Evolutionary conservation across 2,329 filamentous ascomycete genomes (phyloP).

Genomic region (Neocucurbitaria cava): DNA sequence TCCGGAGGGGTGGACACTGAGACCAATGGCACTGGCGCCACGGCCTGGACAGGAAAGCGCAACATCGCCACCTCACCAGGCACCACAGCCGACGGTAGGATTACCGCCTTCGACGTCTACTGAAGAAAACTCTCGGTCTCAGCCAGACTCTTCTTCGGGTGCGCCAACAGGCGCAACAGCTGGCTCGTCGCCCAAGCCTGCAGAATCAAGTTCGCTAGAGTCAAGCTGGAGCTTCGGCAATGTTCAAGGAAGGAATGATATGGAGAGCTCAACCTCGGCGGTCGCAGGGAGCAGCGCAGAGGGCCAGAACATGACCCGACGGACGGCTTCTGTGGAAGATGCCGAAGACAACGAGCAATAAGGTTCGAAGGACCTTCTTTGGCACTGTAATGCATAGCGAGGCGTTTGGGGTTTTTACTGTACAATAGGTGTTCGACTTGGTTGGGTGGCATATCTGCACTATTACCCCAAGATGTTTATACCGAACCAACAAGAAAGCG

Average conservation of each 20-base stretch:
- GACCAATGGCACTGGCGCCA: conserved; percentile 38
- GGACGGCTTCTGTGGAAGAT: conserved; percentile 43
- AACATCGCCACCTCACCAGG: conserved; percentile 6
- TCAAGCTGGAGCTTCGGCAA: conserved; percentile 49
- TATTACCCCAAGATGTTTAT: not conserved
- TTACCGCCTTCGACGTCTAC: conserved; percentile 6
- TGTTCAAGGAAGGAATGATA: conserved; percentile 30
- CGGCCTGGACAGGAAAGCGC: conserved; percentile 19
- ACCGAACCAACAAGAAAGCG: not conserved
- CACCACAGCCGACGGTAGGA: conserved; percentile 10
- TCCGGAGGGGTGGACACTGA: conserved; percentile 47
- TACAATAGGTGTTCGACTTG: not conserved
- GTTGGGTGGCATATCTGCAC: not conserved
- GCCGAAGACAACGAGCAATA: conserved; percentile 36
- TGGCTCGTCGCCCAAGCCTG: conserved; percentile 29
- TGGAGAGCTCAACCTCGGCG: conserved; percentile 38
- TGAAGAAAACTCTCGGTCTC: conserved; percentile 6
- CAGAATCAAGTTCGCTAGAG: conserved; percentile 39
- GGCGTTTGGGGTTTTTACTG: conserved; percentile 36
- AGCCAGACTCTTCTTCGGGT: conserved; percentile 6
- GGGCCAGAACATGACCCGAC: conserved; percentile 27
- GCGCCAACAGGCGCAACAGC: conserved; percentile 9
- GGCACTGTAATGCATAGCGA: conserved; percentile 44
- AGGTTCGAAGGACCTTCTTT: conserved; percentile 7
- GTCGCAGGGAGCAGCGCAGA: conserved; percentile 34